Base-by-base conservation (phyloP, 352 stramenopile genomes). In the Globisporangium lucens region DNA sequence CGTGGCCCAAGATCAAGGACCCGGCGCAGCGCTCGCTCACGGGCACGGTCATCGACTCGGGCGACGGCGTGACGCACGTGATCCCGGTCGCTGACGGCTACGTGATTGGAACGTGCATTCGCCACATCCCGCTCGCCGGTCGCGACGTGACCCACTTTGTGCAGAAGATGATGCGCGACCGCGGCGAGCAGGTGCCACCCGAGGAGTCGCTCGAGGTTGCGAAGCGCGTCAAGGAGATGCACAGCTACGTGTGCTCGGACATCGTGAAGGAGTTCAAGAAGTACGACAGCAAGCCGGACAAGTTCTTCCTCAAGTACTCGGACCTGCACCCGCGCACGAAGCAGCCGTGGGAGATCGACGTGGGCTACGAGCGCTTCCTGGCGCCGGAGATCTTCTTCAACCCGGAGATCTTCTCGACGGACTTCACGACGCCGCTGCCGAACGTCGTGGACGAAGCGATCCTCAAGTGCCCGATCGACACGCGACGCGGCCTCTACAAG, bases 341-440 rank as follows among this genome's bases (percentile, higher is more conserved):
- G 72, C 84, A 96, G 75, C 76, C 75, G 55, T 98, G 89, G 89
- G 67, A 82, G 68, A 93, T 95, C 69, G 91, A 98, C 70, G 83
- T 99, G 24, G 95, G 95, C 52, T 93, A 91, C 72, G 96, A 99
- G 75, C 85, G 92, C 9, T 99, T 99, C 74, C 63, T 99, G 57
- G 96, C 90, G 43, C 95, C 95, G 12, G 96, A 99, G 76, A 97
- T 99, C 66, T 98, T 98, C 73, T 98, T 99, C 73, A 98, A 98
- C 74, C 96, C 96, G 5, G 95, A 99, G 76, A 98, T 99, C 66
- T 98, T 98, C 74, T 97, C 84, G 55, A 95, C 86, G 22, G 90
- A 99, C 63, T 98, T 98, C 69, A 93, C 89, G 52, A 97, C 82
- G 29, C 92, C 93, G 51, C 79, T 98, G 65, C 94, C 95, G 20